Evolutionary conservation across 768 basidiomycete genomes (phyloP).

Genomic region (Pulveroboletus sp.): DNA sequence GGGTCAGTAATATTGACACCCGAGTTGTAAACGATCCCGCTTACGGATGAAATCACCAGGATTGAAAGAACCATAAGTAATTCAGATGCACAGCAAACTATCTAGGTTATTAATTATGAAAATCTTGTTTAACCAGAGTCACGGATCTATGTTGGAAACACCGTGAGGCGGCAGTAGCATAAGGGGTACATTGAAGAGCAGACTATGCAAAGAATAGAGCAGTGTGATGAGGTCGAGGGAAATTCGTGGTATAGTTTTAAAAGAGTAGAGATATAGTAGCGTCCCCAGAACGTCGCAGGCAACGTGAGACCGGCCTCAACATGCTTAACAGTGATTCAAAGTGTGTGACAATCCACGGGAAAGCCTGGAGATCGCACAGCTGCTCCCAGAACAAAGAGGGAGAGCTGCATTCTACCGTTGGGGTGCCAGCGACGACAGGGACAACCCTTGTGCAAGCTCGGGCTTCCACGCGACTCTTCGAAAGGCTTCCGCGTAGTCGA

Average conservation of each 20-base stretch:
- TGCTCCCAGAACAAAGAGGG: conserved; percentile 4
- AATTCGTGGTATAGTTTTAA: conserved; percentile 28
- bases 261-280: conserved; percentile 25
- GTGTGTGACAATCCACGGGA: conserved; percentile 9
- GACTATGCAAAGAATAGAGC: conserved; percentile 27
- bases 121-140: conserved; percentile 13
- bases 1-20: conserved; percentile 13
- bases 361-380: conserved; percentile 10
- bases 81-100: conserved; percentile 19
- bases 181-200: conserved; percentile 29
- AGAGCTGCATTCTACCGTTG: conserved; percentile 35
- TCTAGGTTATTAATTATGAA: conserved; percentile 27
- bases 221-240: conserved; percentile 11
- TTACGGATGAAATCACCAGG: conserved; percentile 16
- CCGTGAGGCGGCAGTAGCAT: conserved; percentile 12
- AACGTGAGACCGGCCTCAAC: conserved; percentile 16
- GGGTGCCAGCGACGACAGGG: conserved; percentile 65
- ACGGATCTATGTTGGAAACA: conserved; percentile 27
- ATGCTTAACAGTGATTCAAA: conserved; percentile 9
- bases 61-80: conserved; percentile 4
- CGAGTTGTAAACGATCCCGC: conserved; percentile 13
- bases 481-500: conserved; percentile 79
- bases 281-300: conserved; percentile 19
- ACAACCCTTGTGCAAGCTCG: conserved; percentile 76
- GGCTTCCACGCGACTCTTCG: conserved; percentile 75